Percentiles rank a stretch among this genome's conserved stretches.
Conservation (phyloP, 106 monocot species). For the Cymbidium sinense region DNA sequence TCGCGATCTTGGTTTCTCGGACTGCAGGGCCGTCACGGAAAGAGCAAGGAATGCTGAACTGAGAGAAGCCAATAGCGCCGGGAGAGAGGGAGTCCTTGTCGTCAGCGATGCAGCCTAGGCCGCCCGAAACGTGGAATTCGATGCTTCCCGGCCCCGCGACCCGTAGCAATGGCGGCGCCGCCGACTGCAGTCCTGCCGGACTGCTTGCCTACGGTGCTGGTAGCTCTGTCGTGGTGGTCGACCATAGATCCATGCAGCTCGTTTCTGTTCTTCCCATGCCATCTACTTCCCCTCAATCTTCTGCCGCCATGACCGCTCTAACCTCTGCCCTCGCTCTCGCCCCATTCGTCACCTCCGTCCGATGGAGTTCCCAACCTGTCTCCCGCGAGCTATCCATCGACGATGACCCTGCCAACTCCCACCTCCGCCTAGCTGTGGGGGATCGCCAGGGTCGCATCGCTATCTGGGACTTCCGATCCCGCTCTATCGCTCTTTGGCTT, state of each 20-base stretch:
- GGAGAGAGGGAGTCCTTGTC: constrained; percentile 11
- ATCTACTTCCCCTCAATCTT: constrained; percentile 15
- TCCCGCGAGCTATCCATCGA: constrained; percentile 37
- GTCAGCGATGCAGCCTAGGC: constrained; percentile 11
- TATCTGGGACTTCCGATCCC: constrained; percentile 68
- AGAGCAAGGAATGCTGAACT: background rate
- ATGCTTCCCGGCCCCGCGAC: constrained; percentile 80
- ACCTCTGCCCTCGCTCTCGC: constrained; percentile 40
- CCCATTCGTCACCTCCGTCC: constrained; percentile 71
- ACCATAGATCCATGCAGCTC: constrained; percentile 79
- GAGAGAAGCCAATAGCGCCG: background rate
- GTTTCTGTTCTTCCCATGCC: constrained; percentile 84
- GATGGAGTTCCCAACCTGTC: constrained; percentile 57
- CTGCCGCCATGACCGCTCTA: constrained; percentile 13
- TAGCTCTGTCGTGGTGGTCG: constrained; percentile 62
- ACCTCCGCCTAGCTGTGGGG: constrained; percentile 72
- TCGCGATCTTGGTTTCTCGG: too few relatives aligned
- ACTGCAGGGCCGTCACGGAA: too few relatives aligned
- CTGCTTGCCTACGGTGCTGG: constrained; percentile 86
- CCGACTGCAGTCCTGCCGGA: constrained; percentile 55
- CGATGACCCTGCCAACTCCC: constrained; percentile 44
- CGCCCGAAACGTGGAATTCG: constrained; percentile 36
- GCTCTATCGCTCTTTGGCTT: constrained; percentile 64
- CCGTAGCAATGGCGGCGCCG: constrained; percentile 66
- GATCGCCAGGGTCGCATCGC: constrained; percentile 93